Percentiles rank a stretch among this genome's conserved stretches.
Conservation (phyloP, 176 grass and related monocot species). For the Pontederia crassipes region DNA sequence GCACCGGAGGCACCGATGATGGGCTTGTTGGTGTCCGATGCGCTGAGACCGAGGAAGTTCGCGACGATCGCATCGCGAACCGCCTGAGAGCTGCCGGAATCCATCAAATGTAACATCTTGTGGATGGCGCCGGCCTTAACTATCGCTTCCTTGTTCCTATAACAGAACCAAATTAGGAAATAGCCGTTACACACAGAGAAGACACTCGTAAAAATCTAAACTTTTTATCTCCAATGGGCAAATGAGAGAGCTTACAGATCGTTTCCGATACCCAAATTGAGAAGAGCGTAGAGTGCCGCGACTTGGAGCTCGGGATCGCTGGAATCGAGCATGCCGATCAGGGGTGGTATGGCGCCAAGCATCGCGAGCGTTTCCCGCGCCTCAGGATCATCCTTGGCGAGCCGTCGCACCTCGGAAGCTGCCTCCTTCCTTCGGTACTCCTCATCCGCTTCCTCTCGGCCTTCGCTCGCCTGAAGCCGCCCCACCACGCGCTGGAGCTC, state of each 20-base stretch:
- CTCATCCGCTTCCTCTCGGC: not conserved
- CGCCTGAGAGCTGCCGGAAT: not conserved
- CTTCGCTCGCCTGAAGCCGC: not conserved
- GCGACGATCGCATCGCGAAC: constrained; percentile 52
- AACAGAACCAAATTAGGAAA: not conserved
- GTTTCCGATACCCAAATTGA: constrained; percentile 77
- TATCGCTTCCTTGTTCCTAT: constrained; percentile 73
- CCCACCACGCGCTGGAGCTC: not conserved
- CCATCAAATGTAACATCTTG: constrained; percentile 65
- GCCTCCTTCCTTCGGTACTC: not conserved
- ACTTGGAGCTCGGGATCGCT: constrained; percentile 21
- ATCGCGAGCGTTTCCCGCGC: constrained; percentile 4
- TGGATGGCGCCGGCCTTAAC: constrained; percentile 74
- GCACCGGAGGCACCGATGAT: constrained; percentile 68
- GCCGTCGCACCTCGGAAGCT: not conserved
- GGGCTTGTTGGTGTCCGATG: constrained; percentile 68
- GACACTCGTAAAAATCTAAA: constrained; percentile 1
- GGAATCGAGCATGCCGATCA: constrained; percentile 51
- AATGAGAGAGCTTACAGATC: constrained; percentile 42
- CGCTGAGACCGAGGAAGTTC: constrained; percentile 89
- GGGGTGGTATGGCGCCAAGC: not conserved
- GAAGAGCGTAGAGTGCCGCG: constrained; percentile 68
- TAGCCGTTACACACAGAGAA: not conserved
- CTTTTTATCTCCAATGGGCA: not conserved
- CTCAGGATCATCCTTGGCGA: constrained; percentile 4